phyloP scores from a whole-genome alignment of 2,329 filamentous ascomycete species.

The Colletotrichum siamense region DNA sequence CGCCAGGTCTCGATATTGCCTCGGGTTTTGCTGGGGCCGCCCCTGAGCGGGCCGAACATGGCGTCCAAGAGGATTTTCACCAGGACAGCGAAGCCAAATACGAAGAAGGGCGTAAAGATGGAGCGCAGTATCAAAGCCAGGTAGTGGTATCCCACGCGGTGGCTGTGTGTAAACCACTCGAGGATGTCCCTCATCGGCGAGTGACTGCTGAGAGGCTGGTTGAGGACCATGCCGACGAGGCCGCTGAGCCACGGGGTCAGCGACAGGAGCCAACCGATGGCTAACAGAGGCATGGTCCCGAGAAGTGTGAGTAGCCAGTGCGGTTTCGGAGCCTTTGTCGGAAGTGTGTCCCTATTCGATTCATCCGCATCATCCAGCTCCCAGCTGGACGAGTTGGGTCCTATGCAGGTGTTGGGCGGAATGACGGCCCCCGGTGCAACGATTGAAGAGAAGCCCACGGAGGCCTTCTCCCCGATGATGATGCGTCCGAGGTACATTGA shows the following conservation, averaged over 20 bases:
- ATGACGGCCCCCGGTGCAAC: slow-evolving; percentile 55
- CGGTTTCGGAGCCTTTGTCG: slow-evolving; percentile 41
- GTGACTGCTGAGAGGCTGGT: slow-evolving; percentile 34
- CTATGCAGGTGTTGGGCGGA: slow-evolving; percentile 56
- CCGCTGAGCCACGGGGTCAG: slow-evolving; percentile 51
- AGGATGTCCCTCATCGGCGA: slow-evolving; percentile 47
- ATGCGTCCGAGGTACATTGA: slow-evolving; percentile 62
- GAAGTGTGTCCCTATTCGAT: slow-evolving; percentile 48
- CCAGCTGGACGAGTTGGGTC: slow-evolving; percentile 63
- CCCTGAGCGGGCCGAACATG: slow-evolving; percentile 41
- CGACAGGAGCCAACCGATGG: slow-evolving; percentile 45
- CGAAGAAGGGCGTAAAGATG: slow-evolving; percentile 46
- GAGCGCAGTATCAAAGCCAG: slow-evolving; percentile 47
- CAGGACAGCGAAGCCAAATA: slow-evolving; percentile 46
- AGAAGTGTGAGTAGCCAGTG: slow-evolving; percentile 51
- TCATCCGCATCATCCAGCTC: slow-evolving; percentile 54
- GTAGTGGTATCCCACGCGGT: slow-evolving; percentile 56
- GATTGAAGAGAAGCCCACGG: slow-evolving; percentile 53
- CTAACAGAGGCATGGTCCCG: slow-evolving; percentile 45
- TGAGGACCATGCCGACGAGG: slow-evolving; percentile 69
- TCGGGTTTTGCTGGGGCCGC: slow-evolving; percentile 33
- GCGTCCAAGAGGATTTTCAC: slow-evolving; percentile 46
- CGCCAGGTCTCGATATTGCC: slow-evolving; percentile 49
- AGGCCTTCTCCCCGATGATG: slow-evolving; percentile 50
- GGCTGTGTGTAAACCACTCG: slow-evolving; percentile 52